Evolutionary conservation across 2,329 filamentous ascomycete genomes (phyloP).

Genomic region (Zasmidium cellare): DNA sequence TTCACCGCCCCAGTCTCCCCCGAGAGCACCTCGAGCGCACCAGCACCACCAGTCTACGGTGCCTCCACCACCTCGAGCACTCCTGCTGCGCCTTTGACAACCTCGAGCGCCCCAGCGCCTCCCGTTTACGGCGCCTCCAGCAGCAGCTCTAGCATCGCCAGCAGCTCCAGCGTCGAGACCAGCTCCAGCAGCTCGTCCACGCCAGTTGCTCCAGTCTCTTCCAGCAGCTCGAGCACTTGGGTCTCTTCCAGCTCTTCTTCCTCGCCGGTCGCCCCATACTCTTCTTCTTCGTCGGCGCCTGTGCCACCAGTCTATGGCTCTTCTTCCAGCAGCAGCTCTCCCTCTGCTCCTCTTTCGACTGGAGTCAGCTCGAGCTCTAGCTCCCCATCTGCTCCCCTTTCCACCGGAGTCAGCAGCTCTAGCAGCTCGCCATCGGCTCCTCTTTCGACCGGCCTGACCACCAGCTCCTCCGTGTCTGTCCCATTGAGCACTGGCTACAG

Average conservation of each 20-base stretch:
- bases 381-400: neutral
- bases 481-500: slow-evolving; percentile 10
- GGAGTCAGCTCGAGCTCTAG: neutral
- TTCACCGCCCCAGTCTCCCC: slow-evolving; percentile 11
- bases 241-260: neutral
- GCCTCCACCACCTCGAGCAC: neutral
- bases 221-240: neutral
- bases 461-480: slow-evolving; percentile 1
- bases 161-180: slow-evolving; percentile 14
- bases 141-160: slow-evolving; percentile 10
- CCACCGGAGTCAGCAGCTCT: neutral
- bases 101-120: slow-evolving; percentile 11
- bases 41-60: slow-evolving; percentile 4
- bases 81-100: neutral
- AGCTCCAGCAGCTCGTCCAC: slow-evolving; percentile 5
- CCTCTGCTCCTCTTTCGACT: neutral
- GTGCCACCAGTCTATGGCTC: neutral
- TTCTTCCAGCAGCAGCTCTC: neutral
- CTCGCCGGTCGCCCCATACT: neutral
- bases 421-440: neutral
- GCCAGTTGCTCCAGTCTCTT: neutral
- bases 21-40: slow-evolving; percentile 1
- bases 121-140: slow-evolving; percentile 7
- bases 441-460: neutral
- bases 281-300: neutral